Percentiles rank a stretch among this genome's conserved stretches.
These are phyloP conservation scores for Ogataea philodendri DNA, from an alignment of 805 yeast genomes.

Conservation along the genomic window DNA sequence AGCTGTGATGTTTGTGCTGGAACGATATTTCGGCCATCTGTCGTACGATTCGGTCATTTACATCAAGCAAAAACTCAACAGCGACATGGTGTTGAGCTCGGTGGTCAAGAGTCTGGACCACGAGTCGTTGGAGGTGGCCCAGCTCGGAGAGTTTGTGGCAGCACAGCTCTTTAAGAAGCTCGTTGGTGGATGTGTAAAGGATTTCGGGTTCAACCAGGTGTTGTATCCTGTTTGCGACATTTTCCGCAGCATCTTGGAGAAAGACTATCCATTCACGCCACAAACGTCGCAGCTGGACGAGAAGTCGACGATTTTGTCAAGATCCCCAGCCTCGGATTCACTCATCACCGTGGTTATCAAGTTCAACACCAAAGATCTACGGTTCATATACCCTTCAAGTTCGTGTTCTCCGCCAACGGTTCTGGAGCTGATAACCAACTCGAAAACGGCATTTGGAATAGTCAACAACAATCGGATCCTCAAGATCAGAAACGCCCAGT, in stretches of 20 bases:
- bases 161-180: constrained; percentile 54
- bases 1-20: constrained; percentile 60
- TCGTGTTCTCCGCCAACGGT: constrained; percentile 80
- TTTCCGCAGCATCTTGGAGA: constrained; percentile 55
- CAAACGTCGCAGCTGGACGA: constrained; percentile 1
- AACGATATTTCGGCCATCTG: constrained; percentile 55
- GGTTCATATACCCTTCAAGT: constrained; percentile 61
- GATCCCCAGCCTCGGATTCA: constrained; percentile 23
- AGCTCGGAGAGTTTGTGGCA: constrained; percentile 50
- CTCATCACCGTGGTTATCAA: constrained; percentile 41
- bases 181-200: constrained; percentile 70
- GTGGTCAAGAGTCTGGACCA: constrained; percentile 47
- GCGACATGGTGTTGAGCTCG: constrained; percentile 40
- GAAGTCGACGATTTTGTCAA: constrained; percentile 10
- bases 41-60: constrained; percentile 55
- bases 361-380: constrained; percentile 53
- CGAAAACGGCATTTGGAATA: constrained; percentile 67
- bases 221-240: constrained; percentile 65
- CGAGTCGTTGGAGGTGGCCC: constrained; percentile 34
- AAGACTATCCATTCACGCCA: constrained; percentile 62
- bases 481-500: constrained; percentile 35
- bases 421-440: constrained; percentile 74
- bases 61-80: constrained; percentile 38
- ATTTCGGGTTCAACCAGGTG: constrained; percentile 76
- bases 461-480: constrained; percentile 36